Evolutionary conservation across 148 eudicot genomes (phyloP), one percentile per base, ranked within the genome.

Genomic region (Polygonum maritimum): DNA sequence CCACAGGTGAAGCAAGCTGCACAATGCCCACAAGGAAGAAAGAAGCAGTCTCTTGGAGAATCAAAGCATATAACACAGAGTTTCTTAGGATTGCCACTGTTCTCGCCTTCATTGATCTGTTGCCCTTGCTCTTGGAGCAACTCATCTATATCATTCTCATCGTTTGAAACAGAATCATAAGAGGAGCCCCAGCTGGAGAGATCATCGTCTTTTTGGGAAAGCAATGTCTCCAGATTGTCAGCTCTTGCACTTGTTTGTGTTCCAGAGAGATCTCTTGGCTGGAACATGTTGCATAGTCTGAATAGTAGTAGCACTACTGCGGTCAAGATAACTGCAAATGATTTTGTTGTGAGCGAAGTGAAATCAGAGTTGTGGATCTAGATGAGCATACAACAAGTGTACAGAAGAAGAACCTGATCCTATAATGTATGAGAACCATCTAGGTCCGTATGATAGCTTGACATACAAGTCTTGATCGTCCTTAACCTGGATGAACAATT

Each of bases 21-120:
- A 48, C 83, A 86, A 76, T 88, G 91, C 16, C 89, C 91, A 49
- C 91, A 88, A 39, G 89, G 91, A 60, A 88, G 82, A 58, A 86
- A 88, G 82, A 88, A 88, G 71, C 83, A 84, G 74, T 88, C 91
- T 36, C 84, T 80, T 55, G 85, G 87, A 48, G 86, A 79, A 81
- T 86, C 86, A 69, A 83, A 84, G 71, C 89, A 88, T 77, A 84
- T 86, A 14, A 77, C 85, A 80, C 91, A 88, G 12, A 81, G 78
- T 55, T 78, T 77, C 22, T 79, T 77, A 57, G 77, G 75, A 78
- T 74, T 78, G 26, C 49, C 45, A 44, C 77, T 79, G 74, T 49
- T 74, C 78, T 83, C 86, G 74, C 80, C 84, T 22, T 77, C 84
- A 35, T 69, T 80, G n/a, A 62, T 55, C 16, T 45, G 63, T 60